A percentile compares a stretch with the other conserved stretches of the same genome.
Evolutionary conservation across 192 early-diverging fungal species (phyloP).

Genomic region (Nowakowskiella sp.): DNA sequence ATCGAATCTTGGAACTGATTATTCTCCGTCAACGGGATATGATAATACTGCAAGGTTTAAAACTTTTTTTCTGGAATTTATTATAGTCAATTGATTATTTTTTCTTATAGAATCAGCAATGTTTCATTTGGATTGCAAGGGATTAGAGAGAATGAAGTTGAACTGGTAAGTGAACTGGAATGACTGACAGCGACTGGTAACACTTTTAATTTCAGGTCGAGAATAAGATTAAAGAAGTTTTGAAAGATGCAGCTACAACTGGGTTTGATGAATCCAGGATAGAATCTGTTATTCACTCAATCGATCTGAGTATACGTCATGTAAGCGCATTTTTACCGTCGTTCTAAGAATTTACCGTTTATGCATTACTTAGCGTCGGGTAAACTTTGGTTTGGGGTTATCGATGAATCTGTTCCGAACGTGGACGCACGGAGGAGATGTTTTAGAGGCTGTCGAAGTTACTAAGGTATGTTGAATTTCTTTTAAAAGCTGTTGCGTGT

Average conservation of each 20-base stretch:
- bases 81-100: conserved; percentile 1
- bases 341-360: background rate
- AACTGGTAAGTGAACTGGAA: conserved; percentile 23
- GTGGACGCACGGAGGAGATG: conserved; percentile 85
- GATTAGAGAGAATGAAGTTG: conserved; percentile 58
- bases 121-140: conserved; percentile 88
- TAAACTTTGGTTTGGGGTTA: conserved; percentile 77
- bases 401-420: conserved; percentile 69
- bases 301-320: conserved; percentile 86
- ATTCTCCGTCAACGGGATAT: conserved; percentile 87
- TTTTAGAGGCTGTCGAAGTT: conserved; percentile 71
- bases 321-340: conserved; percentile 27
- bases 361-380: conserved; percentile 54
- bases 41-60: conserved; percentile 51
- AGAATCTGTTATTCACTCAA: conserved; percentile 77
- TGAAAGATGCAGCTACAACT: conserved; percentile 55
- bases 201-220: conserved; percentile 39
- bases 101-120: conserved; percentile 18
- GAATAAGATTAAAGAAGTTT: conserved; percentile 57
- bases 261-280: conserved; percentile 74
- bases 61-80: background rate
- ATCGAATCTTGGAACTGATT: conserved; percentile 80
- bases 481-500: background rate
- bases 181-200: background rate
- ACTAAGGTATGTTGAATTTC: conserved; percentile 48